These are phyloP conservation scores for Fraxinus americana DNA, from an alignment of 257 asterid genomes.

Conservation along the genomic window DNA sequence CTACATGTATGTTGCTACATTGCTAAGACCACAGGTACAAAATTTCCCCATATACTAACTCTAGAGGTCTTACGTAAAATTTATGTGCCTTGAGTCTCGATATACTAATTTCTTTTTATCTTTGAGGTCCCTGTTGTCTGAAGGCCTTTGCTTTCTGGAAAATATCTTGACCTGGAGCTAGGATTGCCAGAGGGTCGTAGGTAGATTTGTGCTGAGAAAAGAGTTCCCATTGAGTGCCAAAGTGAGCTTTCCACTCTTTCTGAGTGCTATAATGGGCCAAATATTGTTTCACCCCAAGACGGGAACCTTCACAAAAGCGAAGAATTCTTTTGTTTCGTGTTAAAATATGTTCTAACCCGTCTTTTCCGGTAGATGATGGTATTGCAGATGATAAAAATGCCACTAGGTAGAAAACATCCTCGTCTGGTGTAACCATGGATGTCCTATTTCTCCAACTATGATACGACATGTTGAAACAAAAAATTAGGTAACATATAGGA, in stretches of 20 bases:
- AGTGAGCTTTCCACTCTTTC: constrained; percentile 57
- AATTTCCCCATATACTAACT: neutral
- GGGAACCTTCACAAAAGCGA: constrained; percentile 29
- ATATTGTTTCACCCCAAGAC: constrained; percentile 48
- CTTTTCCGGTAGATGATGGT: constrained; percentile 44
- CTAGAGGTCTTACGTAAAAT: neutral
- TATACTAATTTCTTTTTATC: constrained; percentile 6
- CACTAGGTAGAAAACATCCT: constrained; percentile 49
- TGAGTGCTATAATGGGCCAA: constrained; percentile 48
- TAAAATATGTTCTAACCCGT: constrained; percentile 42
- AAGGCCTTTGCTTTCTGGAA: constrained; percentile 35
- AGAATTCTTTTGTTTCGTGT: constrained; percentile 39
- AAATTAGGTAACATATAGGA: neutral
- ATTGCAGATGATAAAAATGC: constrained; percentile 47
- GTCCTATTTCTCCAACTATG: constrained; percentile 51
- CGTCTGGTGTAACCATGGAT: constrained; percentile 52
- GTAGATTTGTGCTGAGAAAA: constrained; percentile 41
- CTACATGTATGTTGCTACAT: neutral
- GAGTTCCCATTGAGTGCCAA: constrained; percentile 49
- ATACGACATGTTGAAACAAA: constrained; percentile 10
- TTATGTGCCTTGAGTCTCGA: neutral
- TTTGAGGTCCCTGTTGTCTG: constrained; percentile 24
- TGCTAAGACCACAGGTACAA: neutral
- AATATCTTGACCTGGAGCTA: constrained; percentile 57
- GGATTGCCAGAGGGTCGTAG: constrained; percentile 54